A percentile compares a stretch with the other conserved stretches of the same genome.
These are phyloP conservation scores for Dalbergia cultrata DNA, from an alignment of 306 rosid species.

Conservation along the genomic window DNA sequence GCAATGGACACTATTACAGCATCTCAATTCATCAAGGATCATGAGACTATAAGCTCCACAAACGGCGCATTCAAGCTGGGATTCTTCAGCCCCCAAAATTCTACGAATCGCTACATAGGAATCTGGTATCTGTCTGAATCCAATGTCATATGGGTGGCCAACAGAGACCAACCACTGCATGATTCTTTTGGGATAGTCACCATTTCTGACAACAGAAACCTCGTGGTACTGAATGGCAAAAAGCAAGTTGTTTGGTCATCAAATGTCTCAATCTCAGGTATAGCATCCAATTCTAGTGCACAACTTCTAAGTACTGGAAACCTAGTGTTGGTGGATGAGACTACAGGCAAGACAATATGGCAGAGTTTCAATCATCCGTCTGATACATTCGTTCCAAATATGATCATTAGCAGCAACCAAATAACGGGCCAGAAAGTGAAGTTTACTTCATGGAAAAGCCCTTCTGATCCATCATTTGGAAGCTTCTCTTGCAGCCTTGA, in stretches of 20 bases:
- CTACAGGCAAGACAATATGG: conserved; percentile 43
- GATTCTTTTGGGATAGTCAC: conserved; percentile 44
- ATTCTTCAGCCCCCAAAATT: conserved; percentile 53
- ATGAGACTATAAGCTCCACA: conserved; percentile 24
- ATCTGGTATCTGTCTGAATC: conserved; percentile 47
- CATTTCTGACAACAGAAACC: conserved; percentile 34
- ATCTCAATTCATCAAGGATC: neutral
- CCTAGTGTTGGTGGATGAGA: conserved; percentile 46
- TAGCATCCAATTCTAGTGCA: conserved; percentile 17
- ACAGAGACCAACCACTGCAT: conserved; percentile 45
- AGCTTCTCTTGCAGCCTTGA: conserved; percentile 31
- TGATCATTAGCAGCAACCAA: conserved; percentile 26
- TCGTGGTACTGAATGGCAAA: conserved; percentile 41
- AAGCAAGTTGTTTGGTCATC: conserved; percentile 52
- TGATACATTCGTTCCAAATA: conserved; percentile 1
- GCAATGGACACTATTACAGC: neutral
- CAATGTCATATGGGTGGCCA: conserved; percentile 56
- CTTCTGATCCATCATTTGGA: conserved; percentile 47
- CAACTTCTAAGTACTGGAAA: conserved; percentile 49
- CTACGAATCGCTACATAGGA: conserved; percentile 49
- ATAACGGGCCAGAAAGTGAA: conserved; percentile 1
- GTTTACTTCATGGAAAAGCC: conserved; percentile 44
- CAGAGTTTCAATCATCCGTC: conserved; percentile 54
- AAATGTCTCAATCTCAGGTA: conserved; percentile 37
- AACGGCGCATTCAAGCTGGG: conserved; percentile 46